Base-by-base conservation (phyloP, 2,329 filamentous ascomycete genomes). In the Colletotrichum ledebouriae region DNA sequence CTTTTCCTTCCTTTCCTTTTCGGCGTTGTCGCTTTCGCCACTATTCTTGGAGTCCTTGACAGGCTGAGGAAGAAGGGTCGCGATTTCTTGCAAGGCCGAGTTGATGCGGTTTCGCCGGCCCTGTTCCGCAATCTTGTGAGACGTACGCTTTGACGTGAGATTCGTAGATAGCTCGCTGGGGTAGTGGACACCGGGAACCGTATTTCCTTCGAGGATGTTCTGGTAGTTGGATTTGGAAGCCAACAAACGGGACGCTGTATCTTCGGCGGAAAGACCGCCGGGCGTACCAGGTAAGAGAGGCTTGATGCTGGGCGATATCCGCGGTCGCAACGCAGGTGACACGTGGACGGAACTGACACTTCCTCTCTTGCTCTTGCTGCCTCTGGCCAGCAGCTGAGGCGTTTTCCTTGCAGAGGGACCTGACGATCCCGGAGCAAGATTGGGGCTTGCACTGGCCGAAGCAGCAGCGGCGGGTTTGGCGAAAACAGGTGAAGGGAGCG, bases 141-240 rank as follows among this genome's bases (percentile, higher is more conserved):
- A 97, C 2, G 96, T 98, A 60, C 95, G 91, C 82, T 99, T 99
- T 3, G 94, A 97, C 0, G 94, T 98, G 29, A 99, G 83, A 72
- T 97, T 97, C 22, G 94, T 97, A 6, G 94, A 97, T 47, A 99
- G 85, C 59, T 94, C 93, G 73, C 92, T 94, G 0, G 95, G 94
- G 73, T 98, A 98, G 1, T 92, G 92, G 12, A 98, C 92, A 12
- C 95, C 95, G 0, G 94, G 94, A 1, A 98, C 89, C 63, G 91
- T 90, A 58, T 94, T 98, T 56, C 96, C 96, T 77, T 98, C 96
- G 11, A 99, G 82, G 42, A 99, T 96, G 74, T 98, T 97, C 75
- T 98, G 95, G 75, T 99, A 99, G 76, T 99, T 99, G 2, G 95
- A 98, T 78, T 98, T 98, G 15, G 93, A 94, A 41, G 94, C 93